A percentile compares a stretch with the other conserved stretches of the same genome.
Evolutionary conservation across 768 basidiomycete genomes (phyloP).

Genomic region (Chlorophyllum brunneum): DNA sequence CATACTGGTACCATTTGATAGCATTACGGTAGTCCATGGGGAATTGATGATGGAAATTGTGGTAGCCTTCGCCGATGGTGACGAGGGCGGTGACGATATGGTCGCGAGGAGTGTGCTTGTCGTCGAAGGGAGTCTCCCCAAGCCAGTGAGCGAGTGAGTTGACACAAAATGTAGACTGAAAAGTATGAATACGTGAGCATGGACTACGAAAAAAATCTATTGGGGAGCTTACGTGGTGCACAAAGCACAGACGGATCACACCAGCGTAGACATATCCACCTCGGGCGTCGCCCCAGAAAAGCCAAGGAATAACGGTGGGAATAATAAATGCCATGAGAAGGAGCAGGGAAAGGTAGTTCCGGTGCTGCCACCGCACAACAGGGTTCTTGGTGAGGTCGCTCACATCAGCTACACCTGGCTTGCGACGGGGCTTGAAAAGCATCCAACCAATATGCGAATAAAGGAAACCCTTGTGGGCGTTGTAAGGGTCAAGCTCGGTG

Average conservation of each 20-base stretch:
- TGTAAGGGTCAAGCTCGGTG: conserved; percentile 95
- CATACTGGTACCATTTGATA: conserved; percentile 92
- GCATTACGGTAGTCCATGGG: conserved; percentile 98
- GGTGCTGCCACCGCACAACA: conserved; percentile 86
- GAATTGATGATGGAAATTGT: conserved; percentile 98
- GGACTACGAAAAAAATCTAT: conserved; percentile 1
- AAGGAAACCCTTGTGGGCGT: conserved; percentile 83
- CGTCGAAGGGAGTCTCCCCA: conserved; percentile 88
- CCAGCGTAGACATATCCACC: conserved; percentile 89
- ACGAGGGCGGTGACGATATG: conserved; percentile 85
- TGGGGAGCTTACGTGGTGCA: conserved; percentile 69
- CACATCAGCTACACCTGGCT: conserved; percentile 87
- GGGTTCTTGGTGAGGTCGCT: conserved; percentile 79
- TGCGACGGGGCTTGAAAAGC: conserved; percentile 85
- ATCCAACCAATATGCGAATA: conserved; percentile 93
- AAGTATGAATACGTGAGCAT: conserved; percentile 11
- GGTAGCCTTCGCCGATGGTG: conserved; percentile 95
- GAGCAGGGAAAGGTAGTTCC: conserved; percentile 69
- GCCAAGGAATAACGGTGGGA: conserved; percentile 74
- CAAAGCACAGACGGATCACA: conserved; percentile 73
- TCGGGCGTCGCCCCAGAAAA: conserved; percentile 79
- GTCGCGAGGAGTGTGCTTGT: conserved; percentile 91
- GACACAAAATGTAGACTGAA: conserved; percentile 90
- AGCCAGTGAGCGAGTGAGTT: conserved; percentile 98
- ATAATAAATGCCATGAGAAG: conserved; percentile 66